Base-by-base conservation (phyloP, 345 rosid genomes). In the Triadica sebifera region DNA sequence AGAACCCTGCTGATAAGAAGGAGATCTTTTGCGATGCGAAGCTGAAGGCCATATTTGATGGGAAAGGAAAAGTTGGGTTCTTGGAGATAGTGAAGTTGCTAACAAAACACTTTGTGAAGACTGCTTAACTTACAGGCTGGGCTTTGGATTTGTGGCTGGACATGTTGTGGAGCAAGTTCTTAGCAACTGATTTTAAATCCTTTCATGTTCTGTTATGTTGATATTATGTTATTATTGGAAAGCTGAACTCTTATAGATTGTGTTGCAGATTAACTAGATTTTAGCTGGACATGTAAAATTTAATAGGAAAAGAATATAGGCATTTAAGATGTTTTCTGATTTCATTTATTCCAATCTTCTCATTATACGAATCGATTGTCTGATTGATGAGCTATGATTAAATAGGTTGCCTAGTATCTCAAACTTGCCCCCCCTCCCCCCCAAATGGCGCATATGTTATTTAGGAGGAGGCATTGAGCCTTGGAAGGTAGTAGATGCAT, bases 11-110 rank as follows among this genome's bases (percentile, higher is more conserved):
- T 8, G 78, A 93, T 72, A 91, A 80, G 82, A 86, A 51, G 85
- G 91, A 93, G 86, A 90, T 94, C 63, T 11, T 83, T 6, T 94
- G 96, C 74, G 96, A 94, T 70, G 91, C 74, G 37, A 90, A 92
- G 87, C 77, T 94, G 61, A 92, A 94, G 93, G 69, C 82, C 39
- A 76, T 93, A 55, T 90, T 91, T 11, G 78, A 83, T 41, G 96
- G 93, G 49, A 94, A 85, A 80, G 93, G 88, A 39, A 86, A 69
- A 22, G 90, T 94, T 11, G 87, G 89, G 47, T 85, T 93, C 79
- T 81, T 90, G 72, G 97, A 94, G 88, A 81, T 94, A 53, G 88
- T 81, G 12, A 91, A 94, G 82, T 75, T 90, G 79, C 78, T 92
- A 74, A 69, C 92, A 5, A 77, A 56, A 43, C 97, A 94, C 79